Conservation (phyloP, 495 filamentous ascomycete genomes). For the Aspergillus hancockii region DNA sequence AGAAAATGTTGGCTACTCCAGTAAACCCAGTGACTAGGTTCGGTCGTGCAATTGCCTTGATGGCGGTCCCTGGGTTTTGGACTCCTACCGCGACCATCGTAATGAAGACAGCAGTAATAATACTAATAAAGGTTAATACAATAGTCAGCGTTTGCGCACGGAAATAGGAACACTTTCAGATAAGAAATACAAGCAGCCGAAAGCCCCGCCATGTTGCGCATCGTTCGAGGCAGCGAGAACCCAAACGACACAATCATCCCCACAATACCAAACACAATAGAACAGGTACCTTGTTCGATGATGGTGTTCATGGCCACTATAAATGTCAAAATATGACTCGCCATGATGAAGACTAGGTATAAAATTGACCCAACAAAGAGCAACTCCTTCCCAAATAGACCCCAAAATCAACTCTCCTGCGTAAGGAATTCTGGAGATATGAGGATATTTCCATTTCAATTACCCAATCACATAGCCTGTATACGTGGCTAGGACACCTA, state of each 20-base stretch:
- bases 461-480: conserved; percentile 69
- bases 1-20: conserved; percentile 37
- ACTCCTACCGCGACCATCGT: conserved; percentile 63
- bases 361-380: conserved; percentile 56
- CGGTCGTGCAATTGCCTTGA: conserved; percentile 6
- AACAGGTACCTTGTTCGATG: conserved; percentile 60
- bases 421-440: conserved; percentile 65
- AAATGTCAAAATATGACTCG: conserved; percentile 68
- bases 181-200: conserved; percentile 52
- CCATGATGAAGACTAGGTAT: conserved; percentile 68
- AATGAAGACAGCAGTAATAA: conserved; percentile 63
- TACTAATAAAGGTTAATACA: conserved; percentile 56
- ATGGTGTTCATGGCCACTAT: conserved; percentile 66
- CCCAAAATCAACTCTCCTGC: conserved; percentile 63
- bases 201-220: conserved; percentile 53
- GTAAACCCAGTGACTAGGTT: conserved; percentile 26
- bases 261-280: conserved; percentile 60
- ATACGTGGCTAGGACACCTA: conserved; percentile 66
- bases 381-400: conserved; percentile 57
- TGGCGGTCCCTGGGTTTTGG: conserved; percentile 15
- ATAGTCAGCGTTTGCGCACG: conserved; percentile 23
- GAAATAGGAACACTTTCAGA: not conserved
- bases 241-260: conserved; percentile 59
- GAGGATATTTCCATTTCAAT: conserved; percentile 64
- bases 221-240: conserved; percentile 60